These are phyloP conservation scores for Dorcoceras hygrometricum DNA, from an alignment of 257 asterid genomes.

Conservation along the genomic window DNA sequence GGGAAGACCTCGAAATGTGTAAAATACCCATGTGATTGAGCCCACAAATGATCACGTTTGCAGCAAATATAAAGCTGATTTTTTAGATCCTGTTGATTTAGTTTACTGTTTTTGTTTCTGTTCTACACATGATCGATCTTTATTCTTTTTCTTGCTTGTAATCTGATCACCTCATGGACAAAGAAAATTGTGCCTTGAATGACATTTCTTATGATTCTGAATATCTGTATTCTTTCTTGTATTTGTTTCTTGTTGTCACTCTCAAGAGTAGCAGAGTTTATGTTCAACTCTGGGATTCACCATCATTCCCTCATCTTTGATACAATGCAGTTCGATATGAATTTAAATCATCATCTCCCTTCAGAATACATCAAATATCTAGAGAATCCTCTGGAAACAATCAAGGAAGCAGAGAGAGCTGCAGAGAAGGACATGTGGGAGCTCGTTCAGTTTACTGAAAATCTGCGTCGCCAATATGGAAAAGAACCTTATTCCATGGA, in stretches of 20 bases:
- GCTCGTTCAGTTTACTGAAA: slow-evolving; percentile 80
- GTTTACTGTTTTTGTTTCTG: background rate
- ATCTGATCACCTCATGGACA: slow-evolving; percentile 6
- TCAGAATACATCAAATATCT: slow-evolving; percentile 87
- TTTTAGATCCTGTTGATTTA: background rate
- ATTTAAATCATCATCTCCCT: slow-evolving; percentile 84
- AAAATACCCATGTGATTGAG: background rate
- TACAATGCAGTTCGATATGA: slow-evolving; percentile 62
- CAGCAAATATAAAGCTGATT: slow-evolving; percentile 6
- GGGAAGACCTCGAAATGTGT: background rate
- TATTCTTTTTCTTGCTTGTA: slow-evolving; percentile 2
- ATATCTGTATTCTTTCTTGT: slow-evolving; percentile 5
- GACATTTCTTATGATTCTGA: background rate
- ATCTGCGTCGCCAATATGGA: slow-evolving; percentile 82
- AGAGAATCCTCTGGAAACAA: slow-evolving; percentile 85
- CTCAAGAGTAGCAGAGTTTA: background rate
- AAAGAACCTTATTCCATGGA: slow-evolving; percentile 98
- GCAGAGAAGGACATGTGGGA: slow-evolving; percentile 82
- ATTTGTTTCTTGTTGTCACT: background rate
- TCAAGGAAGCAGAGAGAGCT: slow-evolving; percentile 79
- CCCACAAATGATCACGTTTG: background rate
- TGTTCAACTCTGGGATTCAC: background rate
- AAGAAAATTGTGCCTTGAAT: slow-evolving; percentile 8
- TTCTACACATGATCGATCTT: slow-evolving; percentile 1
- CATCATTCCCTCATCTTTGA: slow-evolving; percentile 11